Evolutionary conservation across 73 alveolate species (phyloP).

Genomic region (Tetrahymena borealis): DNA sequence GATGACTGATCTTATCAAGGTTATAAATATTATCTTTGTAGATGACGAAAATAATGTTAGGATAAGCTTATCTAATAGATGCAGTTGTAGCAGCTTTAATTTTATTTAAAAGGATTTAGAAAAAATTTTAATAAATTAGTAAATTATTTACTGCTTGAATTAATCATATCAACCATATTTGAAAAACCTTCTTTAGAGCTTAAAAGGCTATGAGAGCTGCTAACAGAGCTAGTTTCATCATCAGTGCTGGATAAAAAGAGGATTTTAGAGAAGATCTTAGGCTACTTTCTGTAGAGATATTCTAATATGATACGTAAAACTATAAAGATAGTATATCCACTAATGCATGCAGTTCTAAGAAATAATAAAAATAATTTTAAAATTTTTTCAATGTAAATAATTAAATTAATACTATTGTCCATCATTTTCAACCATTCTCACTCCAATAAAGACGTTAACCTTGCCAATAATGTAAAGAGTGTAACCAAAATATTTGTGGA

Average conservation of each 20-base stretch:
- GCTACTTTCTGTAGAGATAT: not conserved
- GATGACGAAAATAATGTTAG: not conserved
- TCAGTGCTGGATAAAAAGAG: not conserved
- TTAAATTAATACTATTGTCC: not conserved
- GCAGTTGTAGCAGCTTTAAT: not conserved
- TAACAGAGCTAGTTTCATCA: not conserved
- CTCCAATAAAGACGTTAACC: not conserved
- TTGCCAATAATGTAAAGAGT: not conserved
- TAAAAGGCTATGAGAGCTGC: not conserved
- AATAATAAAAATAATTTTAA: not conserved
- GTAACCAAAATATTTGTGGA: not conserved
- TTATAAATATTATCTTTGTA: not conserved
- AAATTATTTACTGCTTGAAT: not conserved
- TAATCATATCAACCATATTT: not conserved
- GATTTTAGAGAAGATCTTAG: not conserved
- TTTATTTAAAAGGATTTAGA: not conserved
- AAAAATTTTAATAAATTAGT: not conserved
- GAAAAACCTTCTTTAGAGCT: not conserved
- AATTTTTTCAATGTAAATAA: not conserved
- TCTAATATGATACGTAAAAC: not conserved
- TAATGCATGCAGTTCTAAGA: not conserved
- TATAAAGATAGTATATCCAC: not conserved
- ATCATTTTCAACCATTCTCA: not conserved
- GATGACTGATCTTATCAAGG: slow-evolving; percentile 24
- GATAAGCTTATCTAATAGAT: not conserved